phyloP scores from a whole-genome alignment of 208 protist species.

The Wallacemonas sp. region DNA sequence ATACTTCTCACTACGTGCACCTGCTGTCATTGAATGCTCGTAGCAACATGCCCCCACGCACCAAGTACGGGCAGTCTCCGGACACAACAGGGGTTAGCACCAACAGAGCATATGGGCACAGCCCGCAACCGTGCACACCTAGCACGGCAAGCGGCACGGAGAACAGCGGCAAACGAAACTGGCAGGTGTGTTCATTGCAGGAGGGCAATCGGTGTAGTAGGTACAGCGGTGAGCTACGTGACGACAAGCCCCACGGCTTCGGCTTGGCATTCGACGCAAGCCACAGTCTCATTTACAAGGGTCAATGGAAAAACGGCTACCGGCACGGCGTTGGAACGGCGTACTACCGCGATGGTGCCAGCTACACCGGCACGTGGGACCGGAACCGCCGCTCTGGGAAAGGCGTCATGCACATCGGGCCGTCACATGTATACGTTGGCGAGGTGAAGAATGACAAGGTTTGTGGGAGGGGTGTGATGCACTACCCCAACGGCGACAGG shows the following conservation, averaged over 20 bases:
- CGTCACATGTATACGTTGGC: constrained; percentile 31
- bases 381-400: constrained; percentile 29
- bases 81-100: too few relatives aligned
- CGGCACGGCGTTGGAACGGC: constrained; percentile 29
- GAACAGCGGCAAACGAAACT: too few relatives aligned
- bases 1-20: too few relatives aligned
- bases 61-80: too few relatives aligned
- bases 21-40: too few relatives aligned
- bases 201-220: too few relatives aligned
- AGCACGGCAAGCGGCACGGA: too few relatives aligned
- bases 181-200: too few relatives aligned
- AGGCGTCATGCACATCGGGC: constrained; percentile 19
- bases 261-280: not conserved
- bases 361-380: constrained; percentile 34
- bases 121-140: too few relatives aligned
- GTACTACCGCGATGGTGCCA: constrained; percentile 17
- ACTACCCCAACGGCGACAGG: constrained; percentile 74
- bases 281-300: constrained; percentile 64
- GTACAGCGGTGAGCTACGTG: too few relatives aligned
- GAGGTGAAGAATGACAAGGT: constrained; percentile 85
- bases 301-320: constrained; percentile 38
- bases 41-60: too few relatives aligned
- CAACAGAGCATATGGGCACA: too few relatives aligned
- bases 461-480: constrained; percentile 72
- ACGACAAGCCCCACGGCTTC: not conserved